These are phyloP conservation scores for Mitragyna speciosa DNA, from an alignment of 257 asterid genomes.

Conservation along the genomic window DNA sequence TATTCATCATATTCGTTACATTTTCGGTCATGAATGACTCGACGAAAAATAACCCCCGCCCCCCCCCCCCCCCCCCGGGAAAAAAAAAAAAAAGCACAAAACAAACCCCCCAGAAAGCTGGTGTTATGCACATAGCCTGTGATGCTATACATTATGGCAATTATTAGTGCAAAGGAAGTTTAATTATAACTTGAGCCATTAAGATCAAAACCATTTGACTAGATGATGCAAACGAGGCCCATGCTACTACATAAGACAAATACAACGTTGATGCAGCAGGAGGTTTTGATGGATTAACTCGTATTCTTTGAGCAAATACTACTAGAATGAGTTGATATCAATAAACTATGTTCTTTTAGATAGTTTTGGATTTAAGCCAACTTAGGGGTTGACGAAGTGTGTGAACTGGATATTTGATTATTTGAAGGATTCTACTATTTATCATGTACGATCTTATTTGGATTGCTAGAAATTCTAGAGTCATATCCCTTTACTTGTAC, in stretches of 20 bases:
- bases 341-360: slow-evolving; percentile 1
- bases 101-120: too few relatives aligned
- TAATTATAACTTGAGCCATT: too few relatives aligned
- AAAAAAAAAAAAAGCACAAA: too few relatives aligned
- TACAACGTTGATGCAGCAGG: neutral
- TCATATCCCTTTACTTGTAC: neutral
- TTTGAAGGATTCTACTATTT: neutral
- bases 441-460: neutral
- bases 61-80: too few relatives aligned
- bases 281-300: neutral
- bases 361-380: neutral
- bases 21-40: too few relatives aligned
- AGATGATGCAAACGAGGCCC: too few relatives aligned
- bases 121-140: too few relatives aligned
- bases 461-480: neutral
- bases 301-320: neutral
- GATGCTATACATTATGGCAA: too few relatives aligned
- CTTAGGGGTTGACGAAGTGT: slow-evolving; percentile 6
- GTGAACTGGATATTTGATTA: neutral
- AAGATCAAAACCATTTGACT: too few relatives aligned
- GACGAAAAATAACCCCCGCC: too few relatives aligned
- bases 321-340: slow-evolving; percentile 10
- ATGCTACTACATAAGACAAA: neutral
- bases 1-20: too few relatives aligned
- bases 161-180: too few relatives aligned